A percentile compares a stretch with the other conserved stretches of the same genome.
phyloP scores from a whole-genome alignment of 176 grass and related monocot genomes.

The Zoysia pacifica region DNA sequence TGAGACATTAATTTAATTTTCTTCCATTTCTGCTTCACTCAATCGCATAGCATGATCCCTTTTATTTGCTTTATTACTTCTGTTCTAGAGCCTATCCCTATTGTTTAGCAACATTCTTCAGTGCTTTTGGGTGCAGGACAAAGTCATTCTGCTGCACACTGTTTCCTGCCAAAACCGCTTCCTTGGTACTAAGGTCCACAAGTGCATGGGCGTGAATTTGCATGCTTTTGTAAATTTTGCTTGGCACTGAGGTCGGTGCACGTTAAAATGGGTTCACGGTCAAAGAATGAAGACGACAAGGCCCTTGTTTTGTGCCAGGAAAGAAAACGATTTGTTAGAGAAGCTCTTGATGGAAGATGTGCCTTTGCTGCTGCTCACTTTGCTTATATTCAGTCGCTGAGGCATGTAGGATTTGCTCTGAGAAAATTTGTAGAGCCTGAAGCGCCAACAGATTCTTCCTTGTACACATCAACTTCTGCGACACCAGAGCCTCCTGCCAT shows the following conservation, averaged over 20 bases:
- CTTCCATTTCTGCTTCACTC: constrained; percentile 20
- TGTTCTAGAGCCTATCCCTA: no score
- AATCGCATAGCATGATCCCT: constrained; percentile 12
- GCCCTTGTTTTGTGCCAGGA: constrained; percentile 82
- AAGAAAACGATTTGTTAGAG: constrained; percentile 77
- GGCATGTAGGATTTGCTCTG: constrained; percentile 77
- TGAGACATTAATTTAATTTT: constrained; percentile 23
- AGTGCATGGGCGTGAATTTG: constrained; percentile 25
- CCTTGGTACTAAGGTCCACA: neutral
- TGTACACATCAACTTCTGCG: constrained; percentile 75
- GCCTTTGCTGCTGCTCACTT: constrained; percentile 74
- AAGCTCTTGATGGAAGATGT: constrained; percentile 92
- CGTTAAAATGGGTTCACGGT: constrained; percentile 63
- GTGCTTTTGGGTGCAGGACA: constrained; percentile 32
- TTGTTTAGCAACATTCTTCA: constrained; percentile 24
- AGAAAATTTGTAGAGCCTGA: constrained; percentile 75
- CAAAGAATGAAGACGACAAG: constrained; percentile 83
- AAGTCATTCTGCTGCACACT: constrained; percentile 6
- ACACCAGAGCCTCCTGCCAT: constrained; percentile 55
- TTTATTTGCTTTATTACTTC: no score
- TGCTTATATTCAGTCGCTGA: constrained; percentile 85
- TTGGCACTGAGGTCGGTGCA: constrained; percentile 20
- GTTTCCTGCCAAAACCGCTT: neutral
- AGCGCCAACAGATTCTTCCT: constrained; percentile 54
- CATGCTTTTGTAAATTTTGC: constrained; percentile 11